Conservation (phyloP, 768 basidiomycete species). For the Boletus patriciae region DNA sequence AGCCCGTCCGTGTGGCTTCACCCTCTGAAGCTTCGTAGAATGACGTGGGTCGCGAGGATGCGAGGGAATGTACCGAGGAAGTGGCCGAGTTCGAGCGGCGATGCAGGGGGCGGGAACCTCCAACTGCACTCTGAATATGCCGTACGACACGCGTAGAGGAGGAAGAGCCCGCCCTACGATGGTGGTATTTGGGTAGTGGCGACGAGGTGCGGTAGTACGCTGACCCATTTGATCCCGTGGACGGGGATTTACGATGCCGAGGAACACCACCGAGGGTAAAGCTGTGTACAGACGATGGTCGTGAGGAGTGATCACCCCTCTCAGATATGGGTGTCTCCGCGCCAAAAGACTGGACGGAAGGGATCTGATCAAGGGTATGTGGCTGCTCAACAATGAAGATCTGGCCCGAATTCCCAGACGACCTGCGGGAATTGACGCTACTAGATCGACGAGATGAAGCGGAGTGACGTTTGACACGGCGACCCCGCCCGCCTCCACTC, state of each 20-base stretch:
- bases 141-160: slow-evolving; percentile 81
- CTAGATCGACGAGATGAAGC: slow-evolving; percentile 85
- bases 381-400: slow-evolving; percentile 56
- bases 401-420: slow-evolving; percentile 53
- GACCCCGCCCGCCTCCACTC: slow-evolving; percentile 45
- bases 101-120: slow-evolving; percentile 49
- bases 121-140: slow-evolving; percentile 48
- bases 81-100: slow-evolving; percentile 72
- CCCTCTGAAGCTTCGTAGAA: slow-evolving; percentile 74
- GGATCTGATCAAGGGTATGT: slow-evolving; percentile 45
- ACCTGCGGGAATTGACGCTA: slow-evolving; percentile 84
- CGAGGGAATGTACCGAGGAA: slow-evolving; percentile 73
- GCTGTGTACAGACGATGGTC: slow-evolving; percentile 86
- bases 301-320: slow-evolving; percentile 69
- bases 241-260: slow-evolving; percentile 72
- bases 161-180: slow-evolving; percentile 76
- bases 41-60: slow-evolving; percentile 76
- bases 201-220: slow-evolving; percentile 65
- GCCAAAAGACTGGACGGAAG: slow-evolving; percentile 70
- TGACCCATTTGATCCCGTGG: slow-evolving; percentile 75
- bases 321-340: slow-evolving; percentile 89
- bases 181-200: slow-evolving; percentile 71
- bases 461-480: slow-evolving; percentile 67
- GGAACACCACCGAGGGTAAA: slow-evolving; percentile 52
- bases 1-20: slow-evolving; percentile 61